Evolutionary conservation across 257 asterid species (phyloP).

Genomic region (Sherardia arvensis): DNA sequence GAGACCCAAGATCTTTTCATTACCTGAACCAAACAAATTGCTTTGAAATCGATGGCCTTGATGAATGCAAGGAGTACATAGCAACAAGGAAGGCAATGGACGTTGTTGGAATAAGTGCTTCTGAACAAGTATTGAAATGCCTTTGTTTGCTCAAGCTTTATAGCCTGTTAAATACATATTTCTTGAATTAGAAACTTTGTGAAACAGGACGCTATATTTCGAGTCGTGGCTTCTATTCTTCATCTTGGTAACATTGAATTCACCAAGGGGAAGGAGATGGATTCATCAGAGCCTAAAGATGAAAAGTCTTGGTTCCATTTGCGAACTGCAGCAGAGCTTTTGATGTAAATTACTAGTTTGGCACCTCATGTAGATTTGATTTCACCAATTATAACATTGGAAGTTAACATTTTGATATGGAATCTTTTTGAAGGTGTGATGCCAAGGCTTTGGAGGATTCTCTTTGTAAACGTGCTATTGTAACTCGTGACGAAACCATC

Average conservation of each 20-base stretch:
- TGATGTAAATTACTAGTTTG: constrained; percentile 51
- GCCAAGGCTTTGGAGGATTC: constrained; percentile 86
- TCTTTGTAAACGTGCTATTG: constrained; percentile 87
- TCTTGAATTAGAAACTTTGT: constrained; percentile 4
- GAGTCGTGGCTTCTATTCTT: constrained; percentile 92
- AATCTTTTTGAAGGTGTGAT: constrained; percentile 64
- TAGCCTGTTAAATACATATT: background rate
- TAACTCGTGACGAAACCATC: constrained; percentile 96
- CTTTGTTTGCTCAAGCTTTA: background rate
- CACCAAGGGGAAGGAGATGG: constrained; percentile 76
- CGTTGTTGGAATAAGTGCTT: constrained; percentile 81
- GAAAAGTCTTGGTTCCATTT: constrained; percentile 91
- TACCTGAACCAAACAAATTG: constrained; percentile 90
- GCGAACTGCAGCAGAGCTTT: constrained; percentile 81
- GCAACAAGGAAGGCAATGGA: constrained; percentile 97
- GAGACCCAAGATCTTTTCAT: constrained; percentile 81
- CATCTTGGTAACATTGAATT: constrained; percentile 97
- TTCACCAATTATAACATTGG: background rate
- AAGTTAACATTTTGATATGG: constrained; percentile 6
- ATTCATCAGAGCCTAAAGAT: constrained; percentile 92
- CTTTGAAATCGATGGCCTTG: constrained; percentile 69
- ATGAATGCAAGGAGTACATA: constrained; percentile 76
- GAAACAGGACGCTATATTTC: constrained; percentile 84
- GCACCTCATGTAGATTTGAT: constrained; percentile 7
- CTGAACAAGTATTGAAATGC: constrained; percentile 63